phyloP scores from a whole-genome alignment of 1,284 basidiomycete genomes.

The Melampsora larici-populina region DNA sequence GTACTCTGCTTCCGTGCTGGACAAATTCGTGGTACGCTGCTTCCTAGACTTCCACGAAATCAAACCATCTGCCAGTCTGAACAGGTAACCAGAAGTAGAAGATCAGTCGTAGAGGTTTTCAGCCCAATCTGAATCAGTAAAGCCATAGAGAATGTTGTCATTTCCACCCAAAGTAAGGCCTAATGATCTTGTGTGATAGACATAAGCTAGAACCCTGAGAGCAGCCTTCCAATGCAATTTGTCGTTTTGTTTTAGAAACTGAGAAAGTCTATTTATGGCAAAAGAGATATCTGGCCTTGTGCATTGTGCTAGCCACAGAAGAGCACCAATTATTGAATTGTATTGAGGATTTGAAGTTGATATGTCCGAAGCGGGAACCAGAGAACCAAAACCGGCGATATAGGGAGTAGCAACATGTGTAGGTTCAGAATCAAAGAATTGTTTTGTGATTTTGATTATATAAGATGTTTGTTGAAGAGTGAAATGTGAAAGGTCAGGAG shows the following conservation, averaged over 20 bases:
- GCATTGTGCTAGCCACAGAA: slow-evolving; percentile 10
- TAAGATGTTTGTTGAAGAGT: slow-evolving; percentile 10
- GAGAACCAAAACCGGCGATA: neutral
- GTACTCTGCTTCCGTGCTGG: too few species aligned
- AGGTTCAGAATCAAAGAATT: neutral
- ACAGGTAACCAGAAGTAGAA: neutral
- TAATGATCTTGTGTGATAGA: neutral
- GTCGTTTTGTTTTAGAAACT: slow-evolving; percentile 1
- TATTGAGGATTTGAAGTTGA: neutral
- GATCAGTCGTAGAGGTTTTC: neutral
- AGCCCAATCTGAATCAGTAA: slow-evolving; percentile 19
- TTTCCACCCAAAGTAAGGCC: neutral
- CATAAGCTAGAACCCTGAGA: neutral
- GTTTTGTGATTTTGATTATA: neutral
- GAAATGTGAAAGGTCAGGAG: neutral
- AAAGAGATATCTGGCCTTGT: neutral
- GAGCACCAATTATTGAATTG: neutral
- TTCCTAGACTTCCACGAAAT: neutral
- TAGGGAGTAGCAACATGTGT: neutral
- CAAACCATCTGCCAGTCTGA: neutral
- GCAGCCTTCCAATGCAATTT: neutral
- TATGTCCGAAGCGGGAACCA: neutral
- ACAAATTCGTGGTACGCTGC: neutral
- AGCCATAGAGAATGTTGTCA: neutral
- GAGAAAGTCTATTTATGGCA: neutral